Base-by-base conservation (phyloP, 805 yeast genomes). In the Cephaloascus albidus region DNA sequence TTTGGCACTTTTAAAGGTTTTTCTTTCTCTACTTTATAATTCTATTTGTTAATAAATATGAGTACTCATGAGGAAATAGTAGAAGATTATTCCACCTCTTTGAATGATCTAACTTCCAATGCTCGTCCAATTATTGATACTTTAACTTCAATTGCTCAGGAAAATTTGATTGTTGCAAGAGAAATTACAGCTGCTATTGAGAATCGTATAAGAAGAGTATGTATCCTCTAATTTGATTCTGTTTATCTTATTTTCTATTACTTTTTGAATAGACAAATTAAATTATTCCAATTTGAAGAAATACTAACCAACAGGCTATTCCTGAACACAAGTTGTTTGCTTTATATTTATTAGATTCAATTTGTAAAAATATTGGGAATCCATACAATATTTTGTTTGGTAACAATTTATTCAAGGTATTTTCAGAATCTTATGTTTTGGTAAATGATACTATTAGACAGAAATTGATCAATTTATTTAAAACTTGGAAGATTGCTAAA, bases 61-160 rank as follows among this genome's bases (percentile, higher is more conserved):
- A 23, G 10, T 23, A 23, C 10, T 12, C 28, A 23, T 23, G 12
- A 23, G 28, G 28, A 23, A 23, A 23, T 23, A 23, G 28, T 23
- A 23, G 28, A 23, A 43, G 96, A 89, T 58, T 90, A 82, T 58
- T 72, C 73, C 33, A 74, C 73, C 46, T 78, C 88, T 26, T 65
- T 90, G 33, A 72, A 72, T 27, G 93, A 85, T 42, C 68, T 93
- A 43, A 86, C 95, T 3, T 82, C 83, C 62, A 89, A 88, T 58
- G 86, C 96, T 5, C 71, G 87, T 43, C 97, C 97, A 10, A 85
- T 89, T 40, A 93, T 93, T 43, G 81, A 85, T 32, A 83, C 78
- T 35, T 69, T 89, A 51, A 93, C 97, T 6, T 70, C 76, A 33
- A 74, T 88, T 39, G 97, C 98, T 2, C 84, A 77, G 49, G 97